phyloP scores from a whole-genome alignment of 2,329 filamentous ascomycete genomes.

The Fulvia fulva region DNA sequence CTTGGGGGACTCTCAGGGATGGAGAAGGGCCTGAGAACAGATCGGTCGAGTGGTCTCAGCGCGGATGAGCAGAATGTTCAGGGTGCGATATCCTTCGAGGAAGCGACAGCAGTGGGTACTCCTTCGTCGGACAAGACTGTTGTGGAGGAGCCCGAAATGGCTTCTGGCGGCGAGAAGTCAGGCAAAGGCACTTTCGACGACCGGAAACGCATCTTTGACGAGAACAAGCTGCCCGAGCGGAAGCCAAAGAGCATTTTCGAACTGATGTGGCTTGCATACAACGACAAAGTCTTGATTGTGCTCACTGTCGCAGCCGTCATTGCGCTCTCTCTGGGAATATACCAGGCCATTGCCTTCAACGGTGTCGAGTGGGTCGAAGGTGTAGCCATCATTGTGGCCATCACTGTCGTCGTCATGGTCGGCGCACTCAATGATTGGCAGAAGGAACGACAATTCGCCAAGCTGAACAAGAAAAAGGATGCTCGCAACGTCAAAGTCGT shows the following conservation, averaged over 20 bases:
- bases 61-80: constrained; percentile 64
- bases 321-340: constrained; percentile 69
- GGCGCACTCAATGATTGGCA: constrained; percentile 80
- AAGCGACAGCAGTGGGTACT: constrained; percentile 42
- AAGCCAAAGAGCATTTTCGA: constrained; percentile 67
- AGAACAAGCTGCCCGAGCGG: constrained; percentile 65
- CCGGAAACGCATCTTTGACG: constrained; percentile 65
- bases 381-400: constrained; percentile 72
- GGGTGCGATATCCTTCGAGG: constrained; percentile 64
- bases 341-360: constrained; percentile 55
- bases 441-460: constrained; percentile 76
- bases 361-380: constrained; percentile 78
- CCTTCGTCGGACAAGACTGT: constrained; percentile 29
- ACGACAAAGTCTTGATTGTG: constrained; percentile 73
- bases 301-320: constrained; percentile 68
- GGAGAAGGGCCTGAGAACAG: constrained; percentile 67
- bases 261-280: constrained; percentile 77
- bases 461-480: constrained; percentile 75
- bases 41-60: constrained; percentile 63
- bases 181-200: constrained; percentile 49
- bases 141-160: constrained; percentile 24
- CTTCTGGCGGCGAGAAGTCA: constrained; percentile 12
- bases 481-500: constrained; percentile 70
- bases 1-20: constrained; percentile 69
- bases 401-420: constrained; percentile 70